Evolutionary conservation across 768 basidiomycete genomes (phyloP).

Genomic region (Boletus reticulatus): DNA sequence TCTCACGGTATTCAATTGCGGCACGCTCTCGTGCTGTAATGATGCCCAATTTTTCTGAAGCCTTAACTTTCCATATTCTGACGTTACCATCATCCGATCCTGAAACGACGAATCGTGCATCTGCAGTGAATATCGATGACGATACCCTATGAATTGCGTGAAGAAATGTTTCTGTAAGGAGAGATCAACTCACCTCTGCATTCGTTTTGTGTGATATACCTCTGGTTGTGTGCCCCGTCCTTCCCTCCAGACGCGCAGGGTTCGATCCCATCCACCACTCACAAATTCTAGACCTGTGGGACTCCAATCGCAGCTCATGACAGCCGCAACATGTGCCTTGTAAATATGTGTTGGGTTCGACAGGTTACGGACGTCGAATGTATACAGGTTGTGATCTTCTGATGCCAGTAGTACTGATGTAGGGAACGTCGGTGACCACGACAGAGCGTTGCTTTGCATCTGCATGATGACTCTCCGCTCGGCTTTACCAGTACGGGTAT

Average conservation of each 20-base stretch:
- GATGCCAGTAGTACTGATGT: constrained; percentile 92
- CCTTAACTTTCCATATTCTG: constrained; percentile 92
- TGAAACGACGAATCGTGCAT: constrained; percentile 86
- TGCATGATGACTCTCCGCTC: constrained; percentile 90
- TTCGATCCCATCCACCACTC: constrained; percentile 95
- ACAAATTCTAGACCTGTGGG: constrained; percentile 96
- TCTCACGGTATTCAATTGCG: constrained; percentile 88
- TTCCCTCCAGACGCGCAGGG: constrained; percentile 89
- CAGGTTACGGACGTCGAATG: constrained; percentile 91
- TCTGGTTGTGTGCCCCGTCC: constrained; percentile 79
- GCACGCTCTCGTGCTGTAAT: constrained; percentile 88
- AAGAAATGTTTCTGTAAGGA: neutral
- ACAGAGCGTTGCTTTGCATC: constrained; percentile 87
- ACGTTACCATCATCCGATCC: constrained; percentile 97
- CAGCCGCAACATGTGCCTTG: constrained; percentile 95
- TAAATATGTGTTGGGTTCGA: constrained; percentile 85
- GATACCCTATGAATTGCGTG: constrained; percentile 58
- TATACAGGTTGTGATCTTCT: constrained; percentile 98
- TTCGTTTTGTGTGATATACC: constrained; percentile 97
- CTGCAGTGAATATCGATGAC: constrained; percentile 83
- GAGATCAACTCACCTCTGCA: constrained; percentile 75
- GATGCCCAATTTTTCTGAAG: constrained; percentile 88
- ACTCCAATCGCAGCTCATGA: constrained; percentile 97
- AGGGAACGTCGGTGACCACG: constrained; percentile 97
- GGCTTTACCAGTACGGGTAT: constrained; percentile 95